Percentiles rank a stretch among this genome's conserved stretches.
phyloP scores from a whole-genome alignment of 108 stramenopile species.

The Pseudonitzschia delicatissima region DNA sequence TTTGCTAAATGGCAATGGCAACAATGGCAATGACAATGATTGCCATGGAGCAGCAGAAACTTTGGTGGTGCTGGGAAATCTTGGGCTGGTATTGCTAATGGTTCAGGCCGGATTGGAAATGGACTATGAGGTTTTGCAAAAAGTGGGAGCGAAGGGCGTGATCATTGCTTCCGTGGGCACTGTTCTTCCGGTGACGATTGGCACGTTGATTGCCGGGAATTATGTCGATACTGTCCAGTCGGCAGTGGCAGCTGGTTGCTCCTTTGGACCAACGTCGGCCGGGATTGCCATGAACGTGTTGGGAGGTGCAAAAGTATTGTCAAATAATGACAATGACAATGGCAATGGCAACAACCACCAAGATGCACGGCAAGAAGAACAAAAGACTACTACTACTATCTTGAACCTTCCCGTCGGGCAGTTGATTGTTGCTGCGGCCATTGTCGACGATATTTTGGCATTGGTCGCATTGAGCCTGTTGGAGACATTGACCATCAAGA shows the following conservation, averaged over 20 bases:
- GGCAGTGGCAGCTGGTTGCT: slow-evolving; percentile 55
- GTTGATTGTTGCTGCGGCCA: slow-evolving; percentile 55
- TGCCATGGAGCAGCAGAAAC: slow-evolving; percentile 8
- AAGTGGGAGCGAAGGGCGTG: slow-evolving; percentile 45
- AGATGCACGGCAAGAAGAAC: not conserved
- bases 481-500: slow-evolving; percentile 11
- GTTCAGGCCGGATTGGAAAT: slow-evolving; percentile 66
- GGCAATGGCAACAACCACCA: not conserved
- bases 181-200: slow-evolving; percentile 49
- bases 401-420: slow-evolving; percentile 59
- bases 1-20: slow-evolving; percentile 3
- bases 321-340: not conserved
- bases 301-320: not conserved
- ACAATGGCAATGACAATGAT: too few relatives aligned
- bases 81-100: slow-evolving; percentile 48
- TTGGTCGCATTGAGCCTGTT: slow-evolving; percentile 41
- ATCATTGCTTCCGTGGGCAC: slow-evolving; percentile 54
- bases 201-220: slow-evolving; percentile 29
- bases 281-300: slow-evolving; percentile 65
- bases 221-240: slow-evolving; percentile 17
- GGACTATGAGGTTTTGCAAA: slow-evolving; percentile 53
- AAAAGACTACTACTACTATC: too few relatives aligned
- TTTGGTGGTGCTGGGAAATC: slow-evolving; percentile 33
- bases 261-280: slow-evolving; percentile 54
- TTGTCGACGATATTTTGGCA: slow-evolving; percentile 64